Evolutionary conservation across 306 rosid genomes (phyloP).

Genomic region (Lithocarpus polystachyus): DNA sequence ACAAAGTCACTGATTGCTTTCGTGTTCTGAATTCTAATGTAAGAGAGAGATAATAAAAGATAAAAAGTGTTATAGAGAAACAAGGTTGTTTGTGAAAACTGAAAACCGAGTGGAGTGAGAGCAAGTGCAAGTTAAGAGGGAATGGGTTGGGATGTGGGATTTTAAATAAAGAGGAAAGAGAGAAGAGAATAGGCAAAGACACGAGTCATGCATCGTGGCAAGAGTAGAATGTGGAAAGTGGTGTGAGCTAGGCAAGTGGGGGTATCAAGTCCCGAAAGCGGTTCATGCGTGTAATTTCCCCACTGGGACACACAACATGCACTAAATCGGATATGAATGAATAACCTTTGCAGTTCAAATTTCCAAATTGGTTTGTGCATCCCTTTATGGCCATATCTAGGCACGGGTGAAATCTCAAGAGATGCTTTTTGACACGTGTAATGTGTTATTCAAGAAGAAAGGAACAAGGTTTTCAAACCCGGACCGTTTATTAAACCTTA

Average conservation of each 20-base stretch:
- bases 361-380: too few relatives aligned
- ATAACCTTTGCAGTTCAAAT: too few relatives aligned
- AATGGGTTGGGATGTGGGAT: neutral
- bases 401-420: too few relatives aligned
- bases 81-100: neutral
- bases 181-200: neutral
- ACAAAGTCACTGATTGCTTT: neutral
- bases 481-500: too few relatives aligned
- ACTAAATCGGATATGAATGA: too few relatives aligned
- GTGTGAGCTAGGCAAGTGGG: slow-evolving; percentile 10
- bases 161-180: slow-evolving; percentile 22
- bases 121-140: neutral
- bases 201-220: slow-evolving; percentile 39
- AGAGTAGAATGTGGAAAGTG: neutral
- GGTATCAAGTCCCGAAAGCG: neutral
- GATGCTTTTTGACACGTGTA: too few relatives aligned
- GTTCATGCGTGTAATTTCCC: slow-evolving; percentile 14
- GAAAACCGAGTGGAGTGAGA: neutral
- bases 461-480: too few relatives aligned
- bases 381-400: too few relatives aligned
- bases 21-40: too few relatives aligned
- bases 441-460: too few relatives aligned
- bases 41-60: too few relatives aligned
- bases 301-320: slow-evolving; percentile 8
- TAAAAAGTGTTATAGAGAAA: neutral